phyloP scores from a whole-genome alignment of 2,329 filamentous ascomycete genomes.

The Fusarium mundagurra region DNA sequence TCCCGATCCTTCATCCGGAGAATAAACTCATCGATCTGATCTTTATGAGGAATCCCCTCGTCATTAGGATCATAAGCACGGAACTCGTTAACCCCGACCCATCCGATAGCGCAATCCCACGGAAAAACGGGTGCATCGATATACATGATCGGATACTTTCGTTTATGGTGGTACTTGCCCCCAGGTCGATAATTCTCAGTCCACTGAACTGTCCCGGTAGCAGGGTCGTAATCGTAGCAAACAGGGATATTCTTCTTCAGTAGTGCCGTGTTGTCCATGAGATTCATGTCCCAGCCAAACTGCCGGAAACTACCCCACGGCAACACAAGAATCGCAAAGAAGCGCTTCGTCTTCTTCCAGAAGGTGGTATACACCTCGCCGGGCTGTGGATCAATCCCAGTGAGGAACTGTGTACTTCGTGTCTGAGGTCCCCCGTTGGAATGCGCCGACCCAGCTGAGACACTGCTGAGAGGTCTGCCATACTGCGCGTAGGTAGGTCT shows the following conservation, averaged over 20 bases:
- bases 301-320: not conserved
- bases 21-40: not conserved
- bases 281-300: not conserved
- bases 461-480: not conserved
- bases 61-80: not conserved
- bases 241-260: not conserved
- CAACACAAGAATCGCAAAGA: not conserved
- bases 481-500: not conserved
- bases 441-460: not conserved
- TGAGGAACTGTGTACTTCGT: not conserved
- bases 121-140: not conserved
- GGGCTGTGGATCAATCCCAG: not conserved
- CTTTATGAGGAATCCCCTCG: not conserved
- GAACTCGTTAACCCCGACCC: fast-evolving
- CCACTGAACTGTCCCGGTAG: not conserved
- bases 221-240: not conserved
- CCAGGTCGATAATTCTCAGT: not conserved
- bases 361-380: constrained; percentile 2
- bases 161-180: fast-evolving
- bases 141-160: not conserved
- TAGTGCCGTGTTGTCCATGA: fast-evolving
- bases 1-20: not conserved
- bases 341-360: not conserved
- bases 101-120: fast-evolving
- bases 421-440: not conserved